These are phyloP conservation scores for Dactylonectria macrodidyma DNA, from an alignment of 2,329 filamentous ascomycete genomes.

Conservation along the genomic window DNA sequence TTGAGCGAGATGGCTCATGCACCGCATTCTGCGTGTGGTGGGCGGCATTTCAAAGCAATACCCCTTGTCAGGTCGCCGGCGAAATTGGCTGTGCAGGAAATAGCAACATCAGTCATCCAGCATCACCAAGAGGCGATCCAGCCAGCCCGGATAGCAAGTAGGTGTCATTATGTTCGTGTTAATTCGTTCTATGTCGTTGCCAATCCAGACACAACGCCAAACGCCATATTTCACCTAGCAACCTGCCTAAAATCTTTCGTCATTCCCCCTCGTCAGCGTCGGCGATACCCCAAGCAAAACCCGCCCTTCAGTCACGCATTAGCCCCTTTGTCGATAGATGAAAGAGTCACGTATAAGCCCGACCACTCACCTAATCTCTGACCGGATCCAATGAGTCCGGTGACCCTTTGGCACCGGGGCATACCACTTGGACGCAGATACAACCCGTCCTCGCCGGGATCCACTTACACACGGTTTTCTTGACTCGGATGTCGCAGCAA, in stretches of 20 bases:
- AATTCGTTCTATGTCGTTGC: neutral
- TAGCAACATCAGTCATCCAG: neutral
- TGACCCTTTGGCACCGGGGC: neutral
- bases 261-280: neutral
- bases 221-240: neutral
- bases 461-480: conserved; percentile 18
- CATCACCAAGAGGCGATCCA: neutral
- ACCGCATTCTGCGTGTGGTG: neutral
- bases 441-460: conserved; percentile 6
- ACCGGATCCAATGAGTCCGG: neutral
- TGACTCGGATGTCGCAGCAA: conserved; percentile 30
- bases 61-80: neutral
- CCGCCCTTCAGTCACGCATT: neutral
- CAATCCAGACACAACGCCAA: neutral
- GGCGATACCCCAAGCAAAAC: neutral
- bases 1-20: neutral
- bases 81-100: neutral
- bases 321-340: neutral
- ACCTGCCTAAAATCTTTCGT: neutral
- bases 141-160: neutral
- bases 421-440: conserved; percentile 23
- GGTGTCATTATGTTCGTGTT: neutral
- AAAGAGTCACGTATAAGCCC: neutral
- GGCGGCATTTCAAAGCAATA: neutral
- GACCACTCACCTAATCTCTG: neutral